These are phyloP conservation scores for Crithidia fasciculata DNA, from an alignment of 208 protist genomes.

Conservation along the genomic window DNA sequence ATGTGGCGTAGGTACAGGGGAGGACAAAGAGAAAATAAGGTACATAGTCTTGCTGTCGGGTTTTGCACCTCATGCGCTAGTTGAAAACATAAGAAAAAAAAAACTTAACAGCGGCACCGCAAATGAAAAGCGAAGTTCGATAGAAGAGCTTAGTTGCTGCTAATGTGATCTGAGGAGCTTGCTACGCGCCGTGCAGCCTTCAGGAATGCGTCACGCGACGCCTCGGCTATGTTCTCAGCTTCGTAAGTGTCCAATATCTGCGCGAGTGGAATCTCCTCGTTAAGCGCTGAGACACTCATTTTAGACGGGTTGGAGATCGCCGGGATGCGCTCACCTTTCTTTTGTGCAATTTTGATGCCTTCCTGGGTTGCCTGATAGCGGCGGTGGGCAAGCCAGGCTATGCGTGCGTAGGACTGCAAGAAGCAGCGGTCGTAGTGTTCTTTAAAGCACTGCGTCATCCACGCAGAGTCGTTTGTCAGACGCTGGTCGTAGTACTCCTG, in stretches of 20 bases:
- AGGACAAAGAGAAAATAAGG: constrained; percentile 20
- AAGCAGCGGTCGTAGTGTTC: constrained; percentile 67
- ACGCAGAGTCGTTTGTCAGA: constrained; percentile 34
- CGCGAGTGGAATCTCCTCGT: constrained; percentile 34
- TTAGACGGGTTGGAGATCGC: constrained; percentile 29
- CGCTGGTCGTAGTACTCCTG: constrained; percentile 46
- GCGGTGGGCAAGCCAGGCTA: constrained; percentile 43
- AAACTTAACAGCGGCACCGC: not conserved
- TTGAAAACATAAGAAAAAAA: constrained; percentile 6
- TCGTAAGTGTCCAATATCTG: constrained; percentile 42
- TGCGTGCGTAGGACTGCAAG: constrained; percentile 48
- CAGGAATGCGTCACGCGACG: constrained; percentile 48
- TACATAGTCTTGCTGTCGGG: not conserved
- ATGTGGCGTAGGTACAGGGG: not conserved
- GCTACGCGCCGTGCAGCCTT: constrained; percentile 38
- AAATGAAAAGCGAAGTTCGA: too few species aligned
- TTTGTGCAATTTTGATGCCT: constrained; percentile 25
- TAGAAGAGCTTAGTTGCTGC: constrained; percentile 1
- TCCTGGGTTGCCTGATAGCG: constrained; percentile 22
- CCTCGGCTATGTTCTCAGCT: constrained; percentile 41
- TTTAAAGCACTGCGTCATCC: constrained; percentile 50
- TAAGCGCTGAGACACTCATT: constrained; percentile 26
- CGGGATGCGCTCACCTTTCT: constrained; percentile 26
- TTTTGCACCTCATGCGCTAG: too few species aligned
- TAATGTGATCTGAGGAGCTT: constrained; percentile 3